A percentile compares a stretch with the other conserved stretches of the same genome.
Conservation (phyloP, 805 yeast species). For the Candida loeiensis region DNA sequence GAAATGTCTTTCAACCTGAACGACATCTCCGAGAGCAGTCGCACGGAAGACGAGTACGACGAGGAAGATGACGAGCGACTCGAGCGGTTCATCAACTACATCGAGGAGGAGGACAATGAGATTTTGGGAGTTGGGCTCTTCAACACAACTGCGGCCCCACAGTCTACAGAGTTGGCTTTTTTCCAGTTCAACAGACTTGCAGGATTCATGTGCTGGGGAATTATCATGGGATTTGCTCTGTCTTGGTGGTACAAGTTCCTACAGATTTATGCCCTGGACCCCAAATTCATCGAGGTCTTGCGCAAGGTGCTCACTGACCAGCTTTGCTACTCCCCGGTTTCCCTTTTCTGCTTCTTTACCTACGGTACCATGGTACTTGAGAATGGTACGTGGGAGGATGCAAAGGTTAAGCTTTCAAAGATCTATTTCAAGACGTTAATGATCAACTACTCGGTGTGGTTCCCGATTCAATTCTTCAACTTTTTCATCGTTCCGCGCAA, state of each 20-base stretch:
- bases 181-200: slow-evolving; percentile 70
- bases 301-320: slow-evolving; percentile 90
- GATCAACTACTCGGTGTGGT: slow-evolving; percentile 75
- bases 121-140: background rate
- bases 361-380: slow-evolving; percentile 83
- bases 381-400: slow-evolving; percentile 61
- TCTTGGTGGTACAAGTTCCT: slow-evolving; percentile 85
- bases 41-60: slow-evolving; percentile 5
- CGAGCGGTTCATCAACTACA: slow-evolving; percentile 33
- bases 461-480: slow-evolving; percentile 73
- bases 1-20: slow-evolving; percentile 21
- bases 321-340: slow-evolving; percentile 81
- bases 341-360: slow-evolving; percentile 73
- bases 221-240: slow-evolving; percentile 75
- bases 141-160: slow-evolving; percentile 3
- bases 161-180: slow-evolving; percentile 22
- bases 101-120: slow-evolving; percentile 22
- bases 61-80: slow-evolving; percentile 20
- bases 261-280: slow-evolving; percentile 72
- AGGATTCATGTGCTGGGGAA: slow-evolving; percentile 87
- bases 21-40: slow-evolving; percentile 10
- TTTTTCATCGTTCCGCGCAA: slow-evolving; percentile 65
- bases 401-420: slow-evolving; percentile 58
- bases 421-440: slow-evolving; percentile 67
- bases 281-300: slow-evolving; percentile 77